A percentile compares a stretch with the other conserved stretches of the same genome.
Conservation (phyloP, 768 basidiomycete genomes). For the Rhodotorula paludigena region DNA sequence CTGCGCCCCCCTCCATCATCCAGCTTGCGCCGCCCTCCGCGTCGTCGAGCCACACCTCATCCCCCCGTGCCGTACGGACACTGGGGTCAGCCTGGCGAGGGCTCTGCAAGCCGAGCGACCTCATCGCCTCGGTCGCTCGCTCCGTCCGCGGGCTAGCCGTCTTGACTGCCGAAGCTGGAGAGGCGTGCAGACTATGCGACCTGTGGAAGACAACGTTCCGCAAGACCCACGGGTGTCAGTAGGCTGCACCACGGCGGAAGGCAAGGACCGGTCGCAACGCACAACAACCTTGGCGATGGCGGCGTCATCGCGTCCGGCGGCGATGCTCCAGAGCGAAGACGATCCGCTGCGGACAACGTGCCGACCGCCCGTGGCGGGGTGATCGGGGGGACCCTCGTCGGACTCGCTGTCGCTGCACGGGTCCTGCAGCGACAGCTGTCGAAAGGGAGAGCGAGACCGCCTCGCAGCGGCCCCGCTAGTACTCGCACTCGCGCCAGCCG, state of each 20-base stretch:
- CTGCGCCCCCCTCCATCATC: background rate
- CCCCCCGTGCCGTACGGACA: background rate
- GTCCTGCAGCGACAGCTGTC: conserved; percentile 6
- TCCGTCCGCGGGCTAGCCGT: background rate
- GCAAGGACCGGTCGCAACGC: background rate
- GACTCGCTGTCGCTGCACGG: background rate
- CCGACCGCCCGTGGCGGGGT: background rate
- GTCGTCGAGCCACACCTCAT: background rate
- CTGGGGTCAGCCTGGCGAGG: background rate
- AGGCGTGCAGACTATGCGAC: too few relatives aligned
- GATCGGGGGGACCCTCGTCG: background rate
- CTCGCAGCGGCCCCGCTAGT: too few relatives aligned
- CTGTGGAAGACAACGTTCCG: too few relatives aligned
- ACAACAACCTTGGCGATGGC: conserved; percentile 16
- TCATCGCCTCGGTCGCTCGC: background rate
- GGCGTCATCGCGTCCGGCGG: conserved; percentile 15
- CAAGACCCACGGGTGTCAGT: background rate
- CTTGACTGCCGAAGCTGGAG: background rate
- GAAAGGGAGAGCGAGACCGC: conserved; percentile 7
- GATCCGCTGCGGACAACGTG: too few relatives aligned
- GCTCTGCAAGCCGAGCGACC: conserved; percentile 20
- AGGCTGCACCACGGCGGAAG: too few relatives aligned
- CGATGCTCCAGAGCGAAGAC: conserved; percentile 22
- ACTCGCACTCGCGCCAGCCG: too few relatives aligned
- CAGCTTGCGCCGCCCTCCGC: background rate